phyloP scores from a whole-genome alignment of 2,329 filamentous ascomycete species.

The Claviceps sp. region DNA sequence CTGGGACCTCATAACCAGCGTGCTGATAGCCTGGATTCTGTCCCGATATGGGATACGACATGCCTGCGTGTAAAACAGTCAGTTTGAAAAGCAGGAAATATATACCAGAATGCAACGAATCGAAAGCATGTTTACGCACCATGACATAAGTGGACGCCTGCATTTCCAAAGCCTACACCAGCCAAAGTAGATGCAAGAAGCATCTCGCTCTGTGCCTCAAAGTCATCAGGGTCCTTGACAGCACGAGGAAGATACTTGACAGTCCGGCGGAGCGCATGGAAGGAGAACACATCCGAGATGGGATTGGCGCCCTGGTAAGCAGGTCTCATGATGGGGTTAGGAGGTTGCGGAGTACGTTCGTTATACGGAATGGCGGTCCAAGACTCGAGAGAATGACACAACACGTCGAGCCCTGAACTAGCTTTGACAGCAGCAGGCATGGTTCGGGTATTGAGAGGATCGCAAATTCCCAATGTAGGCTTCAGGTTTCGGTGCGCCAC shows the following conservation, averaged over 20 bases:
- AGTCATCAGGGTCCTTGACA: constrained; percentile 76
- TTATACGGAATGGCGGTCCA: constrained; percentile 96
- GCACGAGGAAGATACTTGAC: constrained; percentile 87
- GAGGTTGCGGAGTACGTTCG: constrained; percentile 69
- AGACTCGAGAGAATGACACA: constrained; percentile 89
- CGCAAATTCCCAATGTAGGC: constrained; percentile 79
- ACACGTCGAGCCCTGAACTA: constrained; percentile 80
- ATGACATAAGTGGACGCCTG: constrained; percentile 72
- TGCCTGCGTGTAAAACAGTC: constrained; percentile 41
- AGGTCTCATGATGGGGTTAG: constrained; percentile 80
- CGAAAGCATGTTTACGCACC: constrained; percentile 24
- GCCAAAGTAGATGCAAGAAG: constrained; percentile 85
- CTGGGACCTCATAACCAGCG: constrained; percentile 63
- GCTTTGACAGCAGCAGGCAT: constrained; percentile 95
- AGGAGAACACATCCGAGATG: constrained; percentile 92
- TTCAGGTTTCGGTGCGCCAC: constrained; percentile 93
- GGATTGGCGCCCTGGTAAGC: constrained; percentile 97
- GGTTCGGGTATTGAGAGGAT: constrained; percentile 80
- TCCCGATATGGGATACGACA: constrained; percentile 95
- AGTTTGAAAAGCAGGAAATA: neutral
- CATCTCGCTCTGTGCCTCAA: constrained; percentile 92
- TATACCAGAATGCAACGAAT: neutral
- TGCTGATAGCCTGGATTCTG: constrained; percentile 88
- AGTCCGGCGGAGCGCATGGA: constrained; percentile 69
- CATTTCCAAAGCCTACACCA: constrained; percentile 93